Base-by-base conservation (phyloP, 2,329 filamentous ascomycete genomes). In the Penicillium sp. region DNA sequence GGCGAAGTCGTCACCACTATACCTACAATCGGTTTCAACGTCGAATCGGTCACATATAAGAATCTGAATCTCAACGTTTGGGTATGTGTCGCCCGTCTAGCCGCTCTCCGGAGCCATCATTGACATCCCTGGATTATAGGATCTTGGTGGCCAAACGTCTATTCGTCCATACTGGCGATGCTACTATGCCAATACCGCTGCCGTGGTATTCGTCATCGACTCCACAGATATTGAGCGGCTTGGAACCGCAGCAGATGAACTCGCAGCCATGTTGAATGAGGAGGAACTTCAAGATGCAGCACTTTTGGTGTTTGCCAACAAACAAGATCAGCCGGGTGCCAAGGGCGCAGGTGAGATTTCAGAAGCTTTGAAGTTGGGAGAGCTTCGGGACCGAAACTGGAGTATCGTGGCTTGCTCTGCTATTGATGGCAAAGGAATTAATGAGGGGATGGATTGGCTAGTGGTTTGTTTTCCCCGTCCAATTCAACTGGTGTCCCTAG, bases 31-130 rank as follows among this genome's bases (percentile, higher is more conserved):
- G 93, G 93, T 54, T 99, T 99, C 80, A 99, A 99, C 72, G 93
- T 99, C 64, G 93, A 99, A 75, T 95, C 90, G 18, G 93, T 99
- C 57, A 93, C 90, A 63, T 99, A 99, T 79, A 92, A 92, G 72
- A 97, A 96, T 70, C 81, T 99, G 55, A 95, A 96, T 72, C 95
- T 99, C 72, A 97, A 97, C 68, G 93, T 99, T 65, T 99, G 93
- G 93, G 87, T 89, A 85, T 49, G 84, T 67, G 28, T 19, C 25
- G 11, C 2, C n/a, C 3, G 10, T 7, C 9, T 28, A 5, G 13
- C 11, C 8, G 11, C 31, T 35, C 5, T 19, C 5, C n/a, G 9
- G 11, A 33, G 12, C 28, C 12, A 13, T 22, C 11, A 35, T 51
- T 60, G 33, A 59, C 27, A 8, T n/a, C 16, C 19, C 14, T 43